Percentiles rank a stretch among this genome's conserved stretches.
phyloP scores from a whole-genome alignment of 352 stramenopile species.

The Ophiocytium majus region DNA sequence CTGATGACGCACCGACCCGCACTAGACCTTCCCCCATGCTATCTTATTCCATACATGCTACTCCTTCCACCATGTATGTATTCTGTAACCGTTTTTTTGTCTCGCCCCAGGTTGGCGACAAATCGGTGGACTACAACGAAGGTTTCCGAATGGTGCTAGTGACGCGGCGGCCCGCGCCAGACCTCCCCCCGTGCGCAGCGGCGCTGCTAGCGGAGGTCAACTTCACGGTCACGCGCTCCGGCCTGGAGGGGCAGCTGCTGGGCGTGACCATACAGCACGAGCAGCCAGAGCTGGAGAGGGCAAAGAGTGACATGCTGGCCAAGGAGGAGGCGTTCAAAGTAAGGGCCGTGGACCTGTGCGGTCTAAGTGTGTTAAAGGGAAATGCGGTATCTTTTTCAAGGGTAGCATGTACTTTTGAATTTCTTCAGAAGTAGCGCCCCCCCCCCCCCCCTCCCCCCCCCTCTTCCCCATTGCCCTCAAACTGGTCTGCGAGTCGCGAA shows the following conservation, averaged over 20 bases:
- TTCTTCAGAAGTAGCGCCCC: no score
- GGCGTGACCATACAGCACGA: slow-evolving; percentile 88
- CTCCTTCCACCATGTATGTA: no score
- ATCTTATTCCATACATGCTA: no score
- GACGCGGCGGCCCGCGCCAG: slow-evolving; percentile 79
- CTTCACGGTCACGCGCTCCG: slow-evolving; percentile 86
- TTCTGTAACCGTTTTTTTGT: no score
- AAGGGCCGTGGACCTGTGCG: neutral
- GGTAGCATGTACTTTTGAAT: no score
- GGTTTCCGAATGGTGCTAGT: slow-evolving; percentile 86
- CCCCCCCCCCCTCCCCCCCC: no score
- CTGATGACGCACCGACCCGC: slow-evolving; percentile 83
- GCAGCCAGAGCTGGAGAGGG: slow-evolving; percentile 83
- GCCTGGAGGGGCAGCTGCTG: slow-evolving; percentile 85
- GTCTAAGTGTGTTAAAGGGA: neutral
- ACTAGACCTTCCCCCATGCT: slow-evolving; percentile 76
- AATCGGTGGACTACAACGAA: slow-evolving; percentile 85
- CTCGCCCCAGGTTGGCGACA: slow-evolving; percentile 5
- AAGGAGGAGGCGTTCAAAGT: slow-evolving; percentile 92
- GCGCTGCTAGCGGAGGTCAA: slow-evolving; percentile 87
- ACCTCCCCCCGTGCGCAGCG: slow-evolving; percentile 76
- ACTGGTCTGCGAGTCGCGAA: no score
- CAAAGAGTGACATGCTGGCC: slow-evolving; percentile 82
- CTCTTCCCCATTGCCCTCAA: no score
- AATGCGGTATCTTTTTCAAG: neutral